These are phyloP conservation scores for Trifolium dubium DNA, from an alignment of 306 rosid species.

Conservation along the genomic window DNA sequence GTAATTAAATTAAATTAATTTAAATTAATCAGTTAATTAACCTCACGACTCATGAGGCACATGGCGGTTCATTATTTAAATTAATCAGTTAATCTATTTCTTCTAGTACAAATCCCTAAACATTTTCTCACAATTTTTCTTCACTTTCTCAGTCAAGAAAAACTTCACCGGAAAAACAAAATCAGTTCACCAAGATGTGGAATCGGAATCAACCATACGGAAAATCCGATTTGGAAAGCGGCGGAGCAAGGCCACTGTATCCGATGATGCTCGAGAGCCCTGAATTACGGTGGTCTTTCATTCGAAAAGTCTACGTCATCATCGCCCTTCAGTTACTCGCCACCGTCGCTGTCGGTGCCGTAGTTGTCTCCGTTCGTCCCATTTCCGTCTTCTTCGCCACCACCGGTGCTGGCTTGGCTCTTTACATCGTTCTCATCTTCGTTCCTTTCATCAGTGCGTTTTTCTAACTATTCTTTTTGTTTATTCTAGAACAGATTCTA, in stretches of 20 bases:
- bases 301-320: slow-evolving; percentile 84
- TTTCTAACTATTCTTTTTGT: background rate
- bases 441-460: slow-evolving; percentile 68
- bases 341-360: slow-evolving; percentile 76
- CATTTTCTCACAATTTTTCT: background rate
- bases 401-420: slow-evolving; percentile 70
- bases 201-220: slow-evolving; percentile 33
- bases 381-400: slow-evolving; percentile 62
- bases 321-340: slow-evolving; percentile 70
- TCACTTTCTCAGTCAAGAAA: slow-evolving; percentile 17
- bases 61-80: background rate
- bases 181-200: slow-evolving; percentile 38
- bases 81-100: too few species aligned
- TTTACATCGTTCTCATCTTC: slow-evolving; percentile 78
- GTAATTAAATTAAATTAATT: too few species aligned
- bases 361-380: slow-evolving; percentile 70
- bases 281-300: slow-evolving; percentile 91
- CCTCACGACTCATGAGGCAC: background rate
- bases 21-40: background rate
- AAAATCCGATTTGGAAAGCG: slow-evolving; percentile 73
- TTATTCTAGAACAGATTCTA: background rate
- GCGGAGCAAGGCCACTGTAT: slow-evolving; percentile 62
- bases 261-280: slow-evolving; percentile 96
- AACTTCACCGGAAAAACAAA: slow-evolving; percentile 3
- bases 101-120: background rate